Evolutionary conservation across 139 green algal species (phyloP), one percentile per base, ranked within the genome.

Genomic region (Chlorella sp.): DNA sequence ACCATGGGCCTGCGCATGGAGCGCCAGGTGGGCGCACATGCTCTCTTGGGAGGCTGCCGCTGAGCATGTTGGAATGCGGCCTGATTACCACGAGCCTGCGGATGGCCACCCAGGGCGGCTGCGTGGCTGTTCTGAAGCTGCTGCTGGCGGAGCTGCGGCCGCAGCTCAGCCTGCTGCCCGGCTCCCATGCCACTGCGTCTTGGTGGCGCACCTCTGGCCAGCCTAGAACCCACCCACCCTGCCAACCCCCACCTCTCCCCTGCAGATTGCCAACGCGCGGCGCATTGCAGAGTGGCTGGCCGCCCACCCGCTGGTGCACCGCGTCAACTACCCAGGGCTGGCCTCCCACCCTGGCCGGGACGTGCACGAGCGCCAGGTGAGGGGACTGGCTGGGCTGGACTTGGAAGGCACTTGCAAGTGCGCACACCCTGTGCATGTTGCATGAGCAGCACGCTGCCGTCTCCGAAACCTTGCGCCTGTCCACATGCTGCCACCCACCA

Each of bases 1-100:
- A 99, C 97, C 73, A 99, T 99, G 96, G 85, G 92, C 0, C 89
- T 99, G 80, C 93, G 97, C 60, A 97, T 99, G 93, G 94, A 98
- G 89, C 85, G 87, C 36, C 93, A 96, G 85, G 70, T 76, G 20
- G 4, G 70, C n/a, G n/a, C n/a, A n/a, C n/a, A n/a, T n/a, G n/a
- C n/a, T n/a, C n/a, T n/a, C n/a, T n/a, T n/a, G n/a, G n/a, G n/a
- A n/a, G n/a, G n/a, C n/a, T n/a, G n/a, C n/a, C n/a, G n/a, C n/a
- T n/a, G n/a, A n/a, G n/a, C n/a, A n/a, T n/a, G n/a, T n/a, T n/a
- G n/a, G n/a, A n/a, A n/a, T n/a, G n/a, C n/a, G n/a, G n/a, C n/a
- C n/a, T n/a, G n/a, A n/a, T n/a, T n/a, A n/a, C n/a, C n/a, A n/a
- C n/a, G n/a, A n/a, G n/a, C n/a, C n/a, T n/a, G n/a, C n/a, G n/a